These are phyloP conservation scores for Sclerotinia nivalis DNA, from an alignment of 2,329 filamentous ascomycete species.

Conservation along the genomic window DNA sequence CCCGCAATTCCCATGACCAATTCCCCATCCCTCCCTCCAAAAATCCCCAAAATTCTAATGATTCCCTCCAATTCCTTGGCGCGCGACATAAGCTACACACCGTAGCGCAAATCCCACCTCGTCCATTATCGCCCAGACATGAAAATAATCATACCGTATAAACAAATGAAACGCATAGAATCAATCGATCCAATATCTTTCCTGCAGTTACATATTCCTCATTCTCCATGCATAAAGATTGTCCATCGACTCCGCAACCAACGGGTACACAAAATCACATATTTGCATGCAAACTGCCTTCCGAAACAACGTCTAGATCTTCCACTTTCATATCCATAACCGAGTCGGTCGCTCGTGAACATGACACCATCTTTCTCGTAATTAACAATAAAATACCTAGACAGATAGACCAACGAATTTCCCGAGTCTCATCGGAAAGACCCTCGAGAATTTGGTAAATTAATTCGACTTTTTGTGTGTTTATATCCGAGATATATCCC, in stretches of 20 bases:
- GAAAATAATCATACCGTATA: neutral
- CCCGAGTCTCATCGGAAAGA: neutral
- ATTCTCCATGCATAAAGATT: neutral
- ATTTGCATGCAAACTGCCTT: constrained; percentile 3
- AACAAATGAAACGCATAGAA: neutral
- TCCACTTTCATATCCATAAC: neutral
- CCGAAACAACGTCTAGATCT: neutral
- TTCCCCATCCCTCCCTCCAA: neutral
- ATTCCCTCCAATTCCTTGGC: neutral
- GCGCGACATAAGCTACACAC: neutral
- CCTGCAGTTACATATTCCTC: constrained; percentile 1
- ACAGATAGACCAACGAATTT: neutral
- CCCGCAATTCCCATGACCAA: no score
- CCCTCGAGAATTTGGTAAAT: neutral
- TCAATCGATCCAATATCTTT: neutral
- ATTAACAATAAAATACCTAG: no score
- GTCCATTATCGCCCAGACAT: constrained; percentile 4
- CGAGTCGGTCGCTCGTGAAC: neutral
- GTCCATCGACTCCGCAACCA: constrained; percentile 4
- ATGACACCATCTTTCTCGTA: neutral
- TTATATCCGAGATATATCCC: neutral
- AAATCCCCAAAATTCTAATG: neutral
- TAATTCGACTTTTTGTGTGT: no score
- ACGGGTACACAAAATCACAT: neutral
- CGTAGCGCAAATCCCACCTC: neutral